Conservation (phyloP, 768 basidiomycete genomes). For the Pisolithus albus region DNA sequence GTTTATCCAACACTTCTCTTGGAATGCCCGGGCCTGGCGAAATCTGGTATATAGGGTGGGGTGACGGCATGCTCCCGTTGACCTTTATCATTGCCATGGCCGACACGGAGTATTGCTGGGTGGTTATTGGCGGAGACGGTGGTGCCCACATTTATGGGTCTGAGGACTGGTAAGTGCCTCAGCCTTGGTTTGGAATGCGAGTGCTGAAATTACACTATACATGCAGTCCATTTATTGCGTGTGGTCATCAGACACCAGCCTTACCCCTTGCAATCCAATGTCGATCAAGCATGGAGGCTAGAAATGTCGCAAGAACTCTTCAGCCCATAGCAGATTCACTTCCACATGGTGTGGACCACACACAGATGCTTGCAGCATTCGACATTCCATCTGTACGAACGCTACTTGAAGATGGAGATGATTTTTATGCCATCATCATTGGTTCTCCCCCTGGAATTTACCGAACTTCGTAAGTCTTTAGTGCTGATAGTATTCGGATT, state of each 20-base stretch:
- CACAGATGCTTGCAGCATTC: neutral
- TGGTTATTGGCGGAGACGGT: neutral
- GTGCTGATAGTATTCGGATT: neutral
- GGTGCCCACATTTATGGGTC: neutral
- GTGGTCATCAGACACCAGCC: neutral
- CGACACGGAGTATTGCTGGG: neutral
- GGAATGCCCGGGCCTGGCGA: neutral
- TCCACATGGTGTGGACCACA: neutral
- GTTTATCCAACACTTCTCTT: neutral
- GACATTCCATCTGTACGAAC: neutral
- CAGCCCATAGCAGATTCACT: neutral
- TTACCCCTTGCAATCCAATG: constrained; percentile 1
- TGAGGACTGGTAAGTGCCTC: neutral
- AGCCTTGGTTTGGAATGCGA: neutral
- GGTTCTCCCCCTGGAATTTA: neutral
- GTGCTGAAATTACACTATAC: neutral
- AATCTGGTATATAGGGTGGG: neutral
- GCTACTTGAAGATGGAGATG: neutral
- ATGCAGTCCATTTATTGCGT: neutral
- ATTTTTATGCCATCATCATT: neutral
- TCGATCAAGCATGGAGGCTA: neutral
- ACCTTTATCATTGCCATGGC: neutral
- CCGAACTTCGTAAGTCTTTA: neutral
- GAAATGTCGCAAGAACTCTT: neutral
- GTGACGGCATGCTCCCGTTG: neutral